phyloP scores from a whole-genome alignment of 2,329 filamentous ascomycete genomes.

The Penicillium hesseltinei region DNA sequence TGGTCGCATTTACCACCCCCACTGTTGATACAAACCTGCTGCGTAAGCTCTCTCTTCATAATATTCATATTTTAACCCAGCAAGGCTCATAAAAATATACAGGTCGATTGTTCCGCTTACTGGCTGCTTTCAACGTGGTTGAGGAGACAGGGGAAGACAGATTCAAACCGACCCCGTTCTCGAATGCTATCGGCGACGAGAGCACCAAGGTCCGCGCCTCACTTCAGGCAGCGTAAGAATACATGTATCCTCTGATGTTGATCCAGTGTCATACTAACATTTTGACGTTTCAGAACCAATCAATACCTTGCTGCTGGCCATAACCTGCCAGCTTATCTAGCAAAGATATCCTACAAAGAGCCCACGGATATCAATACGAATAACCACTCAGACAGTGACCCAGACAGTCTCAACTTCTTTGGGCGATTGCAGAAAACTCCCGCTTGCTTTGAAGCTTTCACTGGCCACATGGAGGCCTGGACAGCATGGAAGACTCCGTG shows the following conservation, averaged over 20 bases:
- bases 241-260: background rate
- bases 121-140: conserved; percentile 33
- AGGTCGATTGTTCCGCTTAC: conserved; percentile 32
- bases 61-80: too few relatives aligned
- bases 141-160: conserved; percentile 31
- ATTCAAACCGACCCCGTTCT: conserved; percentile 35
- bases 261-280: background rate
- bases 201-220: conserved; percentile 31
- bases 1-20: conserved; percentile 26
- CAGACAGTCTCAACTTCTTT: conserved; percentile 33
- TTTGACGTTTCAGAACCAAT: conserved; percentile 21
- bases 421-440: conserved; percentile 32
- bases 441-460: conserved; percentile 32
- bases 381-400: conserved; percentile 23
- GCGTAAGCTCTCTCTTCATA: conserved; percentile 14
- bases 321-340: conserved; percentile 36
- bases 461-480: conserved; percentile 38
- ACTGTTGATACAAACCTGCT: conserved; percentile 31
- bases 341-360: conserved; percentile 35
- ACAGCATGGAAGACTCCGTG: conserved; percentile 36
- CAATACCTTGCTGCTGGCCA: conserved; percentile 31
- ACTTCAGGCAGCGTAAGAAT: conserved; percentile 30
- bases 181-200: conserved; percentile 32
- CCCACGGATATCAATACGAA: conserved; percentile 29
- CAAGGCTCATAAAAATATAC: background rate